A percentile compares a stretch with the other conserved stretches of the same genome.
Evolutionary conservation across 805 yeast species (phyloP).

Genomic region (Lipomyces orientalis): DNA sequence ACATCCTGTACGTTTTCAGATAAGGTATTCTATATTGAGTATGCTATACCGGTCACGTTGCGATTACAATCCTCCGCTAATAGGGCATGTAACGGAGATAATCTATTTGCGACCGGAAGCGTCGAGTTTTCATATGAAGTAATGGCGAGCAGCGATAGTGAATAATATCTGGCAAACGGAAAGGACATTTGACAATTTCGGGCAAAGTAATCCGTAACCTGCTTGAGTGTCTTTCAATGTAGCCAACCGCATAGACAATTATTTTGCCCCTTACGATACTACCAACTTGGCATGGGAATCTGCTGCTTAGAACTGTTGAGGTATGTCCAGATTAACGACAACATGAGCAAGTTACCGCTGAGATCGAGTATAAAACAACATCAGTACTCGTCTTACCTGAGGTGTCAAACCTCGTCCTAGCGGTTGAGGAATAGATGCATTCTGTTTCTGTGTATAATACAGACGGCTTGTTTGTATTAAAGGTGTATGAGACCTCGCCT

Average conservation of each 20-base stretch:
- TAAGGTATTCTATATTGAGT: constrained; percentile 63
- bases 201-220: constrained; percentile 4
- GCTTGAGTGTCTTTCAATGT: background rate
- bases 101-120: constrained; percentile 6
- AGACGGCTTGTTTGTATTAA: background rate
- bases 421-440: constrained; percentile 9
- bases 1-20: constrained; percentile 33
- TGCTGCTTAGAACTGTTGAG: constrained; percentile 67
- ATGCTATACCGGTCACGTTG: constrained; percentile 58
- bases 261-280: constrained; percentile 57
- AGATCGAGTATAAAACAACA: constrained; percentile 68
- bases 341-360: constrained; percentile 52
- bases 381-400: constrained; percentile 75
- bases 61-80: constrained; percentile 52
- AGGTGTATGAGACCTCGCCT: background rate
- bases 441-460: background rate
- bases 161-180: constrained; percentile 77
- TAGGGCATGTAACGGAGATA: constrained; percentile 49
- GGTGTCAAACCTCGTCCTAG: constrained; percentile 27
- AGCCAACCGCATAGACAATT: constrained; percentile 32
- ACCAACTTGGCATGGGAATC: constrained; percentile 78
- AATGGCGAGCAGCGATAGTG: constrained; percentile 67
- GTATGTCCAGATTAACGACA: constrained; percentile 47
- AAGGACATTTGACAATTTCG: constrained; percentile 51
- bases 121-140: constrained; percentile 55